Evolutionary conservation across 345 rosid genomes (phyloP).

Genomic region (Arabis hirsuta): DNA sequence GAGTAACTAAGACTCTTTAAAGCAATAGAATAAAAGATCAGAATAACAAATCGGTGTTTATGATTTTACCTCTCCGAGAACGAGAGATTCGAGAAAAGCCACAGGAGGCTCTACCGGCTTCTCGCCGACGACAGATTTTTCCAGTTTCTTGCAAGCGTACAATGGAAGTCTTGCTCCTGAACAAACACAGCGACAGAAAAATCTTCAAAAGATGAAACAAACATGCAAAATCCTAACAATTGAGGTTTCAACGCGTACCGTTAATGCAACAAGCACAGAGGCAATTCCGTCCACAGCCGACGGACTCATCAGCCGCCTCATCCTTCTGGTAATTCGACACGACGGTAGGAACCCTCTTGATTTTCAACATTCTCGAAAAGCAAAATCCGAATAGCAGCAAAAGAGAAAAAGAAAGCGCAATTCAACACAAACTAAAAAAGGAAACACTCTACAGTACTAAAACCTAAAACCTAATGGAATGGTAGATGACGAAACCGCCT

Average conservation of each 20-base stretch:
- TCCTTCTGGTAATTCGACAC: conserved; percentile 97
- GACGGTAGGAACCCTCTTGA: conserved; percentile 94
- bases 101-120: conserved; percentile 57
- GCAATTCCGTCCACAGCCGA: conserved; percentile 93
- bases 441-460: conserved; percentile 1
- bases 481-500: conserved; percentile 59
- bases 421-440: neutral
- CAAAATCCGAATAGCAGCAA: conserved; percentile 22
- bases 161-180: conserved; percentile 86
- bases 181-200: neutral
- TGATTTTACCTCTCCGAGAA: conserved; percentile 78
- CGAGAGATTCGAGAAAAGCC: conserved; percentile 82
- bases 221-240: neutral
- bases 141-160: conserved; percentile 68
- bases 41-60: neutral
- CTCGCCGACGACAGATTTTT: conserved; percentile 42
- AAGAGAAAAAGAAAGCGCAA: conserved; percentile 3
- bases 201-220: conserved; percentile 5
- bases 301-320: conserved; percentile 59
- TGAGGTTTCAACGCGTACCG: conserved; percentile 50
- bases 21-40: conserved; percentile 1
- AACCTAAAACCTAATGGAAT: conserved; percentile 32
- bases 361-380: conserved; percentile 41
- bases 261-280: conserved; percentile 78
- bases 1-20: neutral